A percentile compares a stretch with the other conserved stretches of the same genome.
Evolutionary conservation across 2,329 filamentous ascomycete genomes (phyloP).

Genomic region (Aquanectria penicillioides): DNA sequence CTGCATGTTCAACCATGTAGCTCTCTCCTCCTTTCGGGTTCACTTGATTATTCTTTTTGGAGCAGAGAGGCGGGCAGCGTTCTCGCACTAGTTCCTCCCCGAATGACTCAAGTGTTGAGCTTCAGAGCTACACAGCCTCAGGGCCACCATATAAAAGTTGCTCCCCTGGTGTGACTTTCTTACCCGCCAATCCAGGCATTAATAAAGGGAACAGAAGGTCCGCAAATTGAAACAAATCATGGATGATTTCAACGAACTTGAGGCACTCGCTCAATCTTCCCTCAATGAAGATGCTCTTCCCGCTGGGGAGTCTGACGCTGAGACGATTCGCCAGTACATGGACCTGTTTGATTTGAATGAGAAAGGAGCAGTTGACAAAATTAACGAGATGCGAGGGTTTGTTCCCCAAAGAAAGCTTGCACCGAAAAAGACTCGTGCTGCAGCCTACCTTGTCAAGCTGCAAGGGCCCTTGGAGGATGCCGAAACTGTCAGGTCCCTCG

Average conservation of each 20-base stretch:
- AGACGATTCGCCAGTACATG: conserved; percentile 19
- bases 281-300: not conserved
- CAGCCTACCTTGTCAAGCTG: conserved; percentile 21
- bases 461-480: conserved; percentile 7
- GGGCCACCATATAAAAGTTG: not conserved
- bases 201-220: too few relatives aligned
- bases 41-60: too few relatives aligned
- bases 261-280: conserved; percentile 7
- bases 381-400: conserved; percentile 8
- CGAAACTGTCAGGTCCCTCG: conserved; percentile 7
- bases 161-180: not conserved
- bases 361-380: conserved; percentile 11
- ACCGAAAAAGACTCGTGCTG: not conserved
- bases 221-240: not conserved
- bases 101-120: conserved; percentile 8
- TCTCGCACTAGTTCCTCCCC: not conserved
- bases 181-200: too few relatives aligned
- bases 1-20: too few relatives aligned
- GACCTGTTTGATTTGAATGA: conserved; percentile 18
- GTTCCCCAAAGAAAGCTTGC: not conserved
- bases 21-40: too few relatives aligned
- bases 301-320: not conserved
- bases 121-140: not conserved
- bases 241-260: conserved; percentile 11
- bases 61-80: too few relatives aligned